Conservation (phyloP, 352 stramenopile genomes). For the Globisporangium lucens region DNA sequence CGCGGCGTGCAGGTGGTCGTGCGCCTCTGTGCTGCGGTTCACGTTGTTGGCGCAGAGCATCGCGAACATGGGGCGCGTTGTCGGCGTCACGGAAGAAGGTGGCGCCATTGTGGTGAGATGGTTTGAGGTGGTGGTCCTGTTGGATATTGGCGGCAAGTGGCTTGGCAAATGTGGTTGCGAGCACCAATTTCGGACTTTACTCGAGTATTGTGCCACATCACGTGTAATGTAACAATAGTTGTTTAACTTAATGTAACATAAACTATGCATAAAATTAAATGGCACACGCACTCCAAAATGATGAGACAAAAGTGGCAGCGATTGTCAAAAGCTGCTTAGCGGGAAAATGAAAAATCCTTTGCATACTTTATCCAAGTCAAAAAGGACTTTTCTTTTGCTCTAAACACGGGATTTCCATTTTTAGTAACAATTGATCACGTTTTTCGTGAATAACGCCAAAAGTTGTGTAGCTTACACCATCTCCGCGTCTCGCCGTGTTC, state of each 20-base stretch:
- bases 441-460: no score
- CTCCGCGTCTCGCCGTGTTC: neutral
- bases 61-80: conserved; percentile 61
- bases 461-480: no score
- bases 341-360: no score
- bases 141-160: neutral
- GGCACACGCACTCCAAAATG: no score
- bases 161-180: no score
- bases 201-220: neutral
- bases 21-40: conserved; percentile 87
- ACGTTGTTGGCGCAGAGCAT: conserved; percentile 91
- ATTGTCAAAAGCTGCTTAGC: no score
- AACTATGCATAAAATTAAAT: no score
- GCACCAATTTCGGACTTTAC: neutral
- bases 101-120: neutral
- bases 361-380: no score
- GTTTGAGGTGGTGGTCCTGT: neutral
- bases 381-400: no score
- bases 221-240: neutral
- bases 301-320: no score
- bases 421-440: no score
- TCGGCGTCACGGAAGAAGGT: neutral
- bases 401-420: no score
- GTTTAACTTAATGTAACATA: neutral
- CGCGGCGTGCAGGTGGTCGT: conserved; percentile 77